Evolutionary conservation across 2,329 filamentous ascomycete species (phyloP).

Genomic region (Aspergillus brasiliensis): DNA sequence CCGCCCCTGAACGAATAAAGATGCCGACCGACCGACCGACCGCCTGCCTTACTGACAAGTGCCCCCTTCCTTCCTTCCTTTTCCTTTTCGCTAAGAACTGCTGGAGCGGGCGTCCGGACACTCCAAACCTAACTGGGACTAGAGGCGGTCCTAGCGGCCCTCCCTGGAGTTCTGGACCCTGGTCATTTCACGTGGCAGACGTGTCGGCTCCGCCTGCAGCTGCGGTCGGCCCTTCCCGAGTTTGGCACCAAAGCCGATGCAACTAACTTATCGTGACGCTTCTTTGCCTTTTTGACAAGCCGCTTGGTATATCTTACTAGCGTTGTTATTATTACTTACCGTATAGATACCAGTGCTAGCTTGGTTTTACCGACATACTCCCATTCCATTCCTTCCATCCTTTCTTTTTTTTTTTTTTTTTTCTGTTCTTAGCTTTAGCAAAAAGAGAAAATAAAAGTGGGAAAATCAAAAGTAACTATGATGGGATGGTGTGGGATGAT

Average conservation of each 20-base stretch:
- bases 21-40: slow-evolving; percentile 6
- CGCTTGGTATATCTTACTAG: slow-evolving; percentile 6
- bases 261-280: slow-evolving; percentile 17
- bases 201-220: slow-evolving; percentile 22
- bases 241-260: slow-evolving; percentile 35
- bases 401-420: not conserved
- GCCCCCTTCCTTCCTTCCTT: too few species aligned
- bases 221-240: slow-evolving; percentile 31
- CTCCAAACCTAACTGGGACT: slow-evolving; percentile 11
- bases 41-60: not conserved
- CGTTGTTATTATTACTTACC: slow-evolving; percentile 4
- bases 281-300: slow-evolving; percentile 12
- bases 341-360: not conserved
- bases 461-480: too few species aligned
- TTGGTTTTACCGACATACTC: not conserved
- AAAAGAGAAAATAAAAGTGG: too few species aligned
- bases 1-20: slow-evolving; percentile 1
- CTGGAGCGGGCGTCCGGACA: slow-evolving; percentile 27
- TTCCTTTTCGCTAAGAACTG: slow-evolving; percentile 22
- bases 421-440: not conserved
- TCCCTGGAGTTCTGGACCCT: slow-evolving; percentile 27
- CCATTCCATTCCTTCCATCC: not conserved
- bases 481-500: not conserved
- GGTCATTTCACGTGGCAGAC: slow-evolving; percentile 30
- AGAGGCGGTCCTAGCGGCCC: slow-evolving; percentile 16